Evolutionary conservation across 2,329 filamentous ascomycete species (phyloP), one percentile per base, ranked within the genome.

Genomic region (Venturiaceae sp.): DNA sequence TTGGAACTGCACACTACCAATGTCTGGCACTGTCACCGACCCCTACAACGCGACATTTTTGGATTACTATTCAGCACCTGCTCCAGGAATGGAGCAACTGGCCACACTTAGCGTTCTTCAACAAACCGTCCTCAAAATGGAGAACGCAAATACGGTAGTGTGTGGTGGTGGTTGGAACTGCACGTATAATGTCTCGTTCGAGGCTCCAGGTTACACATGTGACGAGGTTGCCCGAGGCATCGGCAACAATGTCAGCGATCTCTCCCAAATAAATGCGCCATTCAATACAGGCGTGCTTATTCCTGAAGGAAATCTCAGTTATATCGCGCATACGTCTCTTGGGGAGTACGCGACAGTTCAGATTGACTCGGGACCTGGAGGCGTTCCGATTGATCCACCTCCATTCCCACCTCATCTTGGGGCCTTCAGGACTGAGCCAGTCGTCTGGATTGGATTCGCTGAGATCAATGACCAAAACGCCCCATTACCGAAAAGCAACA

Each of bases 21-120:
- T 57, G 7, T 67, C 63, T 1, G 60, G 60, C 23, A 47, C 59
- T 1, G 60, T 62, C 8, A 64, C 60, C 7, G 33, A 33, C 13
- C 50, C 50, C 9, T 53, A 33, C 50, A 53, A 53, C 19, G 50
- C 28, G 28, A 53, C 50, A 33, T 72, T 57, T 44, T 71, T 71
- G 50, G 71, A 72, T 52, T 72, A 73, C 55, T 73, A 69, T 44
- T 69, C 71, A 52, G 68, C 70, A 54, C 69, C 70, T 1, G 69
- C 67, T 1, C 71, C 71, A 60, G 68, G 67, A 39, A 65, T 66
- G 14, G 66, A 64, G 32, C 65, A 68, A 11, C 55, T 71, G 4
- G 64, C 65, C 3, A 66, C 68, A 41, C 69, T 66, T n/a, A 66
- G 63, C 21, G 66, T 66, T 8, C 72, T 71, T 54, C 58, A 68